Conservation (phyloP, 257 asterid genomes). For the Lithospermum erythrorhizon region DNA sequence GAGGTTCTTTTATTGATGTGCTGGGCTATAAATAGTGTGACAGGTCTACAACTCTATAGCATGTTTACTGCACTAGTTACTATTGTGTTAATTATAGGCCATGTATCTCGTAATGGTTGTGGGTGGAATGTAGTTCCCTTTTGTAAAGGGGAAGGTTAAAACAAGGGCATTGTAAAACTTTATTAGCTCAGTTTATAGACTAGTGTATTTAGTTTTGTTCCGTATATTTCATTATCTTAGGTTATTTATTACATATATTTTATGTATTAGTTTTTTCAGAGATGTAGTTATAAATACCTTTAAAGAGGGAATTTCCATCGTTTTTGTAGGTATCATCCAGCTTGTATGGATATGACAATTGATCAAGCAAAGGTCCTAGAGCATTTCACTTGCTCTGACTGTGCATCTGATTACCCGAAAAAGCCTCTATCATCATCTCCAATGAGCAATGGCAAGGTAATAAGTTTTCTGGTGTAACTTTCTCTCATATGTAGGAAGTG, state of each 20-base stretch:
- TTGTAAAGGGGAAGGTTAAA: too few species aligned
- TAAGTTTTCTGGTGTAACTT: neutral
- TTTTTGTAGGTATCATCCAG: constrained; percentile 62
- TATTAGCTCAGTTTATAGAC: too few species aligned
- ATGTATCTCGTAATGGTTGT: too few species aligned
- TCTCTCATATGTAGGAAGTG: too few species aligned
- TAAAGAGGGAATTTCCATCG: neutral
- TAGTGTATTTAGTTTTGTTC: neutral
- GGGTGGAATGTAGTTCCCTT: too few species aligned
- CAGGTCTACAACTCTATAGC: too few species aligned
- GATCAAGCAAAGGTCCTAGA: constrained; percentile 40
- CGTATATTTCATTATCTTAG: neutral
- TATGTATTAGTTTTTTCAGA: neutral
- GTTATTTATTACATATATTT: neutral
- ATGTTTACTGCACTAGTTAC: too few species aligned
- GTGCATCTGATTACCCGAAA: constrained; percentile 27
- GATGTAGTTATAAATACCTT: neutral
- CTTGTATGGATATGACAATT: constrained; percentile 40
- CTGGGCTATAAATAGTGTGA: too few species aligned
- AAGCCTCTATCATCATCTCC: constrained; percentile 17
- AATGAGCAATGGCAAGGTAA: constrained; percentile 26
- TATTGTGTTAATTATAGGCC: too few species aligned
- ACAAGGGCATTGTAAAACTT: too few species aligned
- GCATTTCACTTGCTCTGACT: constrained; percentile 43
- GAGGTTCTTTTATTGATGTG: too few species aligned